Base-by-base conservation (phyloP, 108 stramenopile genomes). In the Cylindrotheca closterium region DNA sequence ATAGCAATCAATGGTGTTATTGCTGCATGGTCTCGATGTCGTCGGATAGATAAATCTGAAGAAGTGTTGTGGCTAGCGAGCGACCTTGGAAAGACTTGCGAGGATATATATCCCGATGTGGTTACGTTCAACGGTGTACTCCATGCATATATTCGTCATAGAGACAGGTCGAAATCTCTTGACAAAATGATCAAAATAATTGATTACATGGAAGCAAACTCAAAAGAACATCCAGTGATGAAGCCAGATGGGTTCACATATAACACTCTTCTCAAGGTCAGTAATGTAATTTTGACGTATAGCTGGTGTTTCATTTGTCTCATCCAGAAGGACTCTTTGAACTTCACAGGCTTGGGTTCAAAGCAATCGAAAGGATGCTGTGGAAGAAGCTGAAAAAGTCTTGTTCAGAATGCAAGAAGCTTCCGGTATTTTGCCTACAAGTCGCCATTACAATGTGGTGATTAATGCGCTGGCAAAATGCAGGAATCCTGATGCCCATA, bases 51-150 rank as follows among this genome's bases (percentile, higher is more conserved):
- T 18, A 73, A 65, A 37, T 74, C 80, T 21, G 71, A 72, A 47
- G 42, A 63, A 34, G 51, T 73, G 2, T 50, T 81, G 24, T 62
- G 54, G 55, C 28, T 54, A 26, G 64, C 70, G 55, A 30, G 65
- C 17, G 61, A 65, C 17, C 19, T 73, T 17, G n/a, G 47, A 1
- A 51, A 23, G 33, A 62, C 62, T 33, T 66, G 59, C 53, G 26
- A 52, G 15, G 59, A 24, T 10, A 25, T 84, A 21, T 42, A 37
- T 15, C 85, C 83, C 1, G 81, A 87, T 49, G 61, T 59, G 18
- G 53, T 65, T 1, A 79, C 85, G 1, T 90, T 84, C 75, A 90
- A 90, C 48, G 64, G 76, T 37, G 72, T 90, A 25, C 37, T 85
- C 25, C 68, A 85, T 65, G 81, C 83, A 12, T 45, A 73, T 49